Evolutionary conservation across 306 rosid species (phyloP).

Genomic region (Cicer cuneatum): DNA sequence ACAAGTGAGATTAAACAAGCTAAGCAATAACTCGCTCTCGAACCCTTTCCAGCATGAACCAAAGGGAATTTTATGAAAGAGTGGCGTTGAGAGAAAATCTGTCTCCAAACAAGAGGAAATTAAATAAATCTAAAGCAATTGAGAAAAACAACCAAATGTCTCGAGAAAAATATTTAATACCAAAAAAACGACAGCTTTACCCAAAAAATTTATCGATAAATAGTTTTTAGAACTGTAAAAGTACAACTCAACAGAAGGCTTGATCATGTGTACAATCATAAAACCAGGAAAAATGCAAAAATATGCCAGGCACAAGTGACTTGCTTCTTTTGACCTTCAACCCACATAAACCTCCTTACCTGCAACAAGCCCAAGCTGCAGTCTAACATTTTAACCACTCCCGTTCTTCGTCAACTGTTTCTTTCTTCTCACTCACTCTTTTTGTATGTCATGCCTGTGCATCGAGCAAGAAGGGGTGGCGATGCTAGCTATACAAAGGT

Average conservation of each 20-base stretch:
- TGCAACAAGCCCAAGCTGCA: conserved; percentile 3
- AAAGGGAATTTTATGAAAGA: conserved; percentile 63
- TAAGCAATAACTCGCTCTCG: conserved; percentile 79
- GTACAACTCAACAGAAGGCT: conserved; percentile 26
- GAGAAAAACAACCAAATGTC: conserved; percentile 22
- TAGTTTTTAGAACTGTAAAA: conserved; percentile 7
- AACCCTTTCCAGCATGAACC: conserved; percentile 55
- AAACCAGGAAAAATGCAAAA: conserved; percentile 23
- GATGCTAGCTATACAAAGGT: neutral
- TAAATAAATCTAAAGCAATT: conserved; percentile 36
- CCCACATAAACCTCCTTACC: neutral
- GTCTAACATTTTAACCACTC: neutral
- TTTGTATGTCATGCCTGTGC: neutral
- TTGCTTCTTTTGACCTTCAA: conserved; percentile 20
- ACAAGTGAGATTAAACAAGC: conserved; percentile 85
- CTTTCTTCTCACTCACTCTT: neutral
- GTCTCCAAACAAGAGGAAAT: conserved; percentile 45
- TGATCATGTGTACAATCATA: conserved; percentile 14
- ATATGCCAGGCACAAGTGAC: conserved; percentile 11
- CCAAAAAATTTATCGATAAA: neutral
- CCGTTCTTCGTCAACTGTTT: neutral
- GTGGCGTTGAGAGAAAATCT: conserved; percentile 67
- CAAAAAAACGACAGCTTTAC: conserved; percentile 20
- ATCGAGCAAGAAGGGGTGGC: neutral
- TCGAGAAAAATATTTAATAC: conserved; percentile 20